A percentile compares a stretch with the other conserved stretches of the same genome.
Evolutionary conservation across 371 early-diverging fungal species (phyloP).

Genomic region (Zychaea mexicana): DNA sequence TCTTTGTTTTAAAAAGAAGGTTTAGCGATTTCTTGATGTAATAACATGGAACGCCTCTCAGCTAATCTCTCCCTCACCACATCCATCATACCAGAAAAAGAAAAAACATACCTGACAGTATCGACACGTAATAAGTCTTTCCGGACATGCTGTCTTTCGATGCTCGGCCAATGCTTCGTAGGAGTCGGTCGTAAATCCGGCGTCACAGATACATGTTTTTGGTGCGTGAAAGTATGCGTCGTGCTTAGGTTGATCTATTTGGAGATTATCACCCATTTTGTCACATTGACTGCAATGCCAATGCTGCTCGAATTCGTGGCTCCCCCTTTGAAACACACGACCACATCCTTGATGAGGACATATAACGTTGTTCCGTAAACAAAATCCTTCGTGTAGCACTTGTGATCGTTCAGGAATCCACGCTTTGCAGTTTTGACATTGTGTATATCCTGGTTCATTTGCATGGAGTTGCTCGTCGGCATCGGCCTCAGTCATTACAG

Average conservation of each 20-base stretch:
- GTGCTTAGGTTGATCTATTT: conserved; percentile 67
- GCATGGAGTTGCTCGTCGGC: conserved; percentile 26
- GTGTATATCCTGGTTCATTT: conserved; percentile 41
- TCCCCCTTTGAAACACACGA: conserved; percentile 66
- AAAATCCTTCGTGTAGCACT: conserved; percentile 75
- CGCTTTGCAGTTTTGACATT: conserved; percentile 76
- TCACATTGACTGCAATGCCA: conserved; percentile 85
- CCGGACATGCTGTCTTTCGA: conserved; percentile 69
- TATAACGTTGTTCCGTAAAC: conserved; percentile 74
- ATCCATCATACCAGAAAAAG: no score
- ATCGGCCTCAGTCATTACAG: background rate
- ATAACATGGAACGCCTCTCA: no score
- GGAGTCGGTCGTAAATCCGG: conserved; percentile 27
- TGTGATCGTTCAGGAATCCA: conserved; percentile 64
- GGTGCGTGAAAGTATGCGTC: conserved; percentile 61
- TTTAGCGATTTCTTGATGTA: no score
- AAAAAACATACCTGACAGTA: conserved; percentile 73
- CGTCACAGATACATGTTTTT: conserved; percentile 64
- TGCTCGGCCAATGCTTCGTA: conserved; percentile 66
- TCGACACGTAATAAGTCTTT: conserved; percentile 78
- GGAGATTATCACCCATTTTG: conserved; percentile 45
- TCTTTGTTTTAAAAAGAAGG: conserved; percentile 25
- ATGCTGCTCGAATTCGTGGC: conserved; percentile 65
- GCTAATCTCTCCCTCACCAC: conserved; percentile 29
- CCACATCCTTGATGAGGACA: conserved; percentile 65